Evolutionary conservation across 2,329 filamentous ascomycete genomes (phyloP).

Genomic region (Hymenoscyphus albidus): DNA sequence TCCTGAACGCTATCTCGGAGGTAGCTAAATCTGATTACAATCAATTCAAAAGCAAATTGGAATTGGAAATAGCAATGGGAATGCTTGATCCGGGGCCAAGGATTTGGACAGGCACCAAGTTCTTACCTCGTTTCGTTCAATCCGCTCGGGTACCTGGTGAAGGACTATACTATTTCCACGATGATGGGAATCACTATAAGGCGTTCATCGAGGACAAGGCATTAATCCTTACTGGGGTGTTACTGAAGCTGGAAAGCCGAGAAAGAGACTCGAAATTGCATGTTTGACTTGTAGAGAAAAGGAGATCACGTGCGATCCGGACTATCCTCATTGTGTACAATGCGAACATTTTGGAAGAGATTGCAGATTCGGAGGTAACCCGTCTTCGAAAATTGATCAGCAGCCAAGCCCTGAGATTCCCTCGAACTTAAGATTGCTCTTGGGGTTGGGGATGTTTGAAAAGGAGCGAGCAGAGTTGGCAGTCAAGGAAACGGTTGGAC

Average conservation of each 20-base stretch:
- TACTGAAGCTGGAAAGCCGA: slow-evolving; percentile 88
- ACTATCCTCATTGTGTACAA: slow-evolving; percentile 80
- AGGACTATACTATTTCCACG: slow-evolving; percentile 80
- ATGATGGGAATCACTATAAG: slow-evolving; percentile 78
- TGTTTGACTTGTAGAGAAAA: slow-evolving; percentile 92
- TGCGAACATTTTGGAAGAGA: slow-evolving; percentile 86
- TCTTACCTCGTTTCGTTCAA: slow-evolving; percentile 61
- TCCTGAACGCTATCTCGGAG: neutral
- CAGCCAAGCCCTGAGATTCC: too few species aligned
- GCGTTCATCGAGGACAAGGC: slow-evolving; percentile 76
- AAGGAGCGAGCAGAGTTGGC: too few species aligned
- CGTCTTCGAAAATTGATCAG: too few species aligned
- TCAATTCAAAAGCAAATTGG: too few species aligned
- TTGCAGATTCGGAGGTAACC: slow-evolving; percentile 62
- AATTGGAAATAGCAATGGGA: too few species aligned
- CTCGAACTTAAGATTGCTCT: too few species aligned
- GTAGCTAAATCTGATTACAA: too few species aligned
- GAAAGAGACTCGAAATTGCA: slow-evolving; percentile 87
- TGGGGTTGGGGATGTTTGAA: too few species aligned
- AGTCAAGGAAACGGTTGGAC: too few species aligned
- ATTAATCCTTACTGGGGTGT: slow-evolving; percentile 93
- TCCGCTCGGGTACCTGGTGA: slow-evolving; percentile 69
- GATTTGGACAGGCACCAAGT: slow-evolving; percentile 66
- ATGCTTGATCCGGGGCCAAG: slow-evolving; percentile 50
- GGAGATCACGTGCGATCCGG: slow-evolving; percentile 96